A percentile compares a stretch with the other conserved stretches of the same genome.
Evolutionary conservation across 164 flowering plant species (phyloP).

Genomic region (Umbellularia californica): DNA sequence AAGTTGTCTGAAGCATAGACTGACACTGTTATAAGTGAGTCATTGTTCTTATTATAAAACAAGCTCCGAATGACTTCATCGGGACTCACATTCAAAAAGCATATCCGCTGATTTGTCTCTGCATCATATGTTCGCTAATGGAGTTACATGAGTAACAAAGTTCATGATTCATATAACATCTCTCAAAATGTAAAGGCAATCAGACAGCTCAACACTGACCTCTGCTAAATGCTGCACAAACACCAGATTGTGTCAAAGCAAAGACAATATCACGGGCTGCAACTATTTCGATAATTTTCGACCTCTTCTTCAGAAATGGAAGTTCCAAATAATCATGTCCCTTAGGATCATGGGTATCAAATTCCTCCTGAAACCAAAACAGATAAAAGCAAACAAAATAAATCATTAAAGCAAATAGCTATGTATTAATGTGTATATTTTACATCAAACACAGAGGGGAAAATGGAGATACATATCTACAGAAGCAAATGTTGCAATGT

Average conservation of each 20-base stretch:
- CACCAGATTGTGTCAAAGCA: conserved; percentile 98
- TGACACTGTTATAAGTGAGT: conserved; percentile 96
- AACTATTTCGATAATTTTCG: conserved; percentile 94
- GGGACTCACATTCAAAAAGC: conserved; percentile 85
- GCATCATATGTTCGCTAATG: conserved; percentile 25
- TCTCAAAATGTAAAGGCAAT: conserved; percentile 1
- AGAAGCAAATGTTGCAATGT: background rate
- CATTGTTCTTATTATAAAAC: conserved; percentile 95
- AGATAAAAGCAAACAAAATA: background rate
- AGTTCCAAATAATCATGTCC: conserved; percentile 67
- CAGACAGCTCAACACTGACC: conserved; percentile 33
- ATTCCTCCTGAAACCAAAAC: conserved; percentile 62
- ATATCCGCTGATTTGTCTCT: conserved; percentile 89
- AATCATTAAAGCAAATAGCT: background rate
- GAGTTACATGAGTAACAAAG: background rate
- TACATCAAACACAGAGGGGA: background rate
- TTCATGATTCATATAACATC: background rate
- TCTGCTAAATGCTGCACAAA: conserved; percentile 98
- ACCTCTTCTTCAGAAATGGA: conserved; percentile 77
- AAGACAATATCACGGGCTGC: conserved; percentile 96
- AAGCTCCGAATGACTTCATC: conserved; percentile 97
- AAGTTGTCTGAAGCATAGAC: conserved; percentile 99
- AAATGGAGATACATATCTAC: background rate
- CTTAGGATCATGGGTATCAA: conserved; percentile 96
- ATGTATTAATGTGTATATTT: background rate